Evolutionary conservation across 805 yeast species (phyloP).

Genomic region (Metschnikowia cerradonensis): DNA sequence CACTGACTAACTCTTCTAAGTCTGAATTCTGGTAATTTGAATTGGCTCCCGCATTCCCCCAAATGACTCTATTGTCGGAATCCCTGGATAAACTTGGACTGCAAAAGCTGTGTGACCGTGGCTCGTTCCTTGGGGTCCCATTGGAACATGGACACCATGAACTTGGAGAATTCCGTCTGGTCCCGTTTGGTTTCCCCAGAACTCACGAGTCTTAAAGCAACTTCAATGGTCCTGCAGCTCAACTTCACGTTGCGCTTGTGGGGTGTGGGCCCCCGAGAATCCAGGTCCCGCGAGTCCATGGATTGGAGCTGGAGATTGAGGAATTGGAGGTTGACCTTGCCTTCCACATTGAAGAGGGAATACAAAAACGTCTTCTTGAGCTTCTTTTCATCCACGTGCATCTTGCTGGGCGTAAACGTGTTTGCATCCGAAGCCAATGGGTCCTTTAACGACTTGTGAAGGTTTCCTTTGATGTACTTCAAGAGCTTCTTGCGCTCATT

Average conservation of each 20-base stretch:
- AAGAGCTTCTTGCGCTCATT: conserved; percentile 36
- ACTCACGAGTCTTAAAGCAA: conserved; percentile 22
- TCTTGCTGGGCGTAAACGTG: conserved; percentile 3
- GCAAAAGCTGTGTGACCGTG: conserved; percentile 8
- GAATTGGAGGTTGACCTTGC: conserved; percentile 33
- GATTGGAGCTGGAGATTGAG: conserved; percentile 26
- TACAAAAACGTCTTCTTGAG: conserved; percentile 33
- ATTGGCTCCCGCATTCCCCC: too few species aligned
- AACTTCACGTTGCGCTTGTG: conserved; percentile 24
- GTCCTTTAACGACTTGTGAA: conserved; percentile 10
- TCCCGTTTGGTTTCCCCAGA: conserved; percentile 13
- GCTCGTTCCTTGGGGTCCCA: conserved; percentile 30
- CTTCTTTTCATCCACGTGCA: conserved; percentile 27
- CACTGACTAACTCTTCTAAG: too few species aligned
- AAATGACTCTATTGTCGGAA: not conserved
- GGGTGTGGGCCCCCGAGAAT: conserved; percentile 6
- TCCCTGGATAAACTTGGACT: conserved; percentile 4
- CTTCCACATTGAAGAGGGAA: conserved; percentile 36
- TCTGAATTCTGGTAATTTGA: too few species aligned
- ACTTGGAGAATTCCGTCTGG: conserved; percentile 20
- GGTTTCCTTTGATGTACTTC: conserved; percentile 17
- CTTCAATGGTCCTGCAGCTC: conserved; percentile 29
- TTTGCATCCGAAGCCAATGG: conserved; percentile 12
- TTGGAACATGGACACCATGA: conserved; percentile 28
- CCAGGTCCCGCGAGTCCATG: conserved; percentile 4